phyloP scores from a whole-genome alignment of 1,139 yeast genomes.

The Yamadazyma atlantica region DNA sequence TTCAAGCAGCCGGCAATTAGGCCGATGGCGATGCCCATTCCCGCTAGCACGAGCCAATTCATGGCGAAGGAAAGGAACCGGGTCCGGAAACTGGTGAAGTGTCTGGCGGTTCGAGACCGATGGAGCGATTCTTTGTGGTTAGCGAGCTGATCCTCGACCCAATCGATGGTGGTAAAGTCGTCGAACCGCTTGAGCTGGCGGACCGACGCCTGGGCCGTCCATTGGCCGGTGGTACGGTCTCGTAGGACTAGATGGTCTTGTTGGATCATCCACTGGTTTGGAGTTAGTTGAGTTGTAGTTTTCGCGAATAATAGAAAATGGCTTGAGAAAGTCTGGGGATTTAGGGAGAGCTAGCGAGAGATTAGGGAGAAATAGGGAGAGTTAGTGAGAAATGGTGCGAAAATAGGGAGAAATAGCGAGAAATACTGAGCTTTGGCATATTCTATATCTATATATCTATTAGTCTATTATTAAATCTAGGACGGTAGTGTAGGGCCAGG shows the following conservation, averaged over 20 bases:
- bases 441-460: too few relatives aligned
- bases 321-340: too few relatives aligned
- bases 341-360: too few relatives aligned
- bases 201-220: slow-evolving; percentile 38
- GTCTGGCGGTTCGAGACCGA: slow-evolving; percentile 18
- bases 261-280: too few relatives aligned
- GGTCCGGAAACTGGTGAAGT: slow-evolving; percentile 20
- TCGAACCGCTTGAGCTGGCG: slow-evolving; percentile 48
- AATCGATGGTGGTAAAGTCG: slow-evolving; percentile 72
- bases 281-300: too few relatives aligned
- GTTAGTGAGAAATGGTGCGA: too few relatives aligned
- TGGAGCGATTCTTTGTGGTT: slow-evolving; percentile 48
- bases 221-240: slow-evolving; percentile 33
- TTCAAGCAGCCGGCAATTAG: slow-evolving; percentile 78
- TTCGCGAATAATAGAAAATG: too few relatives aligned
- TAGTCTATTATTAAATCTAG: too few relatives aligned
- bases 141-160: slow-evolving; percentile 74
- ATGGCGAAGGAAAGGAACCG: slow-evolving; percentile 50
- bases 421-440: too few relatives aligned
- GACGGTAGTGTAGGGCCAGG: too few relatives aligned
- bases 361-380: too few relatives aligned
- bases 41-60: slow-evolving; percentile 73
- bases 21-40: slow-evolving; percentile 78
- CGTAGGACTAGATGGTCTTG: slow-evolving; percentile 14
- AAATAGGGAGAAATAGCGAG: too few relatives aligned